phyloP scores from a whole-genome alignment of 306 rosid species.

The Gleditsia sinensis region DNA sequence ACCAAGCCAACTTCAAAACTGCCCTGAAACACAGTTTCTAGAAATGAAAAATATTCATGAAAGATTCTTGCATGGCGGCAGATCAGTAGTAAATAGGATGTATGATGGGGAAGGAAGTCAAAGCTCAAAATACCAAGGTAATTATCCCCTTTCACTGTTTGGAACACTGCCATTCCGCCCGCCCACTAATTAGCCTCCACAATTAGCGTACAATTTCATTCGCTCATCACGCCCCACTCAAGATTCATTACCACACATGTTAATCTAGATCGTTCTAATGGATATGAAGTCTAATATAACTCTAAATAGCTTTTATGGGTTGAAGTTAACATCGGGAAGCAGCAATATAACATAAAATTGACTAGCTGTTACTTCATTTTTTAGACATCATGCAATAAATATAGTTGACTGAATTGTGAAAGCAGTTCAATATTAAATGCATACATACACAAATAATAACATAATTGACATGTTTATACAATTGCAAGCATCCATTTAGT shows the following conservation, averaged over 20 bases:
- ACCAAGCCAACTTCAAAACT: not conserved
- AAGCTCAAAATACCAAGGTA: not conserved
- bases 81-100: not conserved
- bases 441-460: not conserved
- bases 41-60: not conserved
- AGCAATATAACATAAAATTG: not conserved
- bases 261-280: conserved; percentile 9
- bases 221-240: conserved; percentile 4
- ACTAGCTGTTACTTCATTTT: not conserved
- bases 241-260: not conserved
- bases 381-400: not conserved
- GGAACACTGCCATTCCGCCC: not conserved
- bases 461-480: conserved; percentile 16
- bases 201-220: conserved; percentile 5
- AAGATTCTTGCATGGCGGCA: conserved; percentile 2
- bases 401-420: not conserved
- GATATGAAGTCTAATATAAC: not conserved
- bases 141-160: conserved; percentile 9
- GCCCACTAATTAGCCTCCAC: conserved; percentile 19
- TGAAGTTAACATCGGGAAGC: not conserved
- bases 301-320: too few species aligned
- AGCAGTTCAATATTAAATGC: not conserved
- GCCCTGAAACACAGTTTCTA: not conserved
- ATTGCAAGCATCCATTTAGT: conserved; percentile 26
- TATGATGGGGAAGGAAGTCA: conserved; percentile 10